A percentile compares a stretch with the other conserved stretches of the same genome.
These are phyloP conservation scores for Chenopodium suecicum DNA, from an alignment of 148 eudicot genomes.

Conservation along the genomic window DNA sequence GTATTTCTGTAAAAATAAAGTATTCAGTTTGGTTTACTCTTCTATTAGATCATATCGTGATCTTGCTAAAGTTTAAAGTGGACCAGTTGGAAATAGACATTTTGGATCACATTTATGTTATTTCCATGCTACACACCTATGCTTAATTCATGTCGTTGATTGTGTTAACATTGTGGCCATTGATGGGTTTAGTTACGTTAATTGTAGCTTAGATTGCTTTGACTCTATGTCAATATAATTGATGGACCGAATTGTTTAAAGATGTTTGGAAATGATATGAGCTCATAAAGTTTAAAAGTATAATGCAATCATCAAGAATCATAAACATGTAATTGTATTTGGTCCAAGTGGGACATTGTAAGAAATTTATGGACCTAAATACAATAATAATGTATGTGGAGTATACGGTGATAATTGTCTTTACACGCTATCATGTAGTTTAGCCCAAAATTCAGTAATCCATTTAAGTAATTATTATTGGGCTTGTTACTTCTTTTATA, in stretches of 20 bases:
- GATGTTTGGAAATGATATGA: background rate
- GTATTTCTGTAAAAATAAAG: too few species aligned
- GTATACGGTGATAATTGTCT: too few species aligned
- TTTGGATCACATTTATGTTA: background rate
- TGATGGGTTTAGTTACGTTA: background rate
- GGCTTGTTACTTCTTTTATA: too few species aligned
- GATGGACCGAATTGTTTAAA: background rate
- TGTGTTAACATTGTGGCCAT: background rate
- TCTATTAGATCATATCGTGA: background rate
- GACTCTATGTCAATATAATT: background rate
- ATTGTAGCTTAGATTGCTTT: background rate
- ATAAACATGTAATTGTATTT: background rate
- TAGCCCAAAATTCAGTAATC: too few species aligned
- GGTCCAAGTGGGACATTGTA: background rate
- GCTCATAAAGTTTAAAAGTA: background rate
- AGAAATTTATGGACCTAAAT: background rate
- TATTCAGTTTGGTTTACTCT: too few species aligned
- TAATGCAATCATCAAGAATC: background rate
- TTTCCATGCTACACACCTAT: background rate
- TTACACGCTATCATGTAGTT: too few species aligned
- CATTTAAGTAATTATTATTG: too few species aligned
- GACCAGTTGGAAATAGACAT: background rate
- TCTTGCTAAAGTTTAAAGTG: background rate
- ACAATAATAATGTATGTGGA: too few species aligned
- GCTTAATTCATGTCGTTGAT: background rate